Evolutionary conservation across 352 stramenopile species (phyloP).

Genomic region (Elongisporangium prolatum): DNA sequence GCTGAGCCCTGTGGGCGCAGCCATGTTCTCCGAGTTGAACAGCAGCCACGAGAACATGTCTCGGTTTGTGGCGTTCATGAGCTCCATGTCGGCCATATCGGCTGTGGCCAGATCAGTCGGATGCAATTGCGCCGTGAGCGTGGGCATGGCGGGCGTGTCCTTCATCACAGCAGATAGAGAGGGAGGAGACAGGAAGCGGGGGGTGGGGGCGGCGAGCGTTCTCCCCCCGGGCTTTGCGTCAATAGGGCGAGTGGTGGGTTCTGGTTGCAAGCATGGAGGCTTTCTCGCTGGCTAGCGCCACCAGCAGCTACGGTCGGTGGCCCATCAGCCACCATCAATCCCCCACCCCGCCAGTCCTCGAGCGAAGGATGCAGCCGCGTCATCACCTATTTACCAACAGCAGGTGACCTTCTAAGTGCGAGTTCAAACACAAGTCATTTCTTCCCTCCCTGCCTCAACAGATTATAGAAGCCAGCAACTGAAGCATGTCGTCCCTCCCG

Average conservation of each 20-base stretch:
- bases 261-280: neutral
- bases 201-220: neutral
- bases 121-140: conserved; percentile 9
- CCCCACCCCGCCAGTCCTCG: neutral
- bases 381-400: neutral
- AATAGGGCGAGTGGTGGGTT: neutral
- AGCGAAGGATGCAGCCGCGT: neutral
- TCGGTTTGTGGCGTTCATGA: conserved; percentile 61
- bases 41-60: conserved; percentile 86
- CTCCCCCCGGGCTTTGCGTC: neutral
- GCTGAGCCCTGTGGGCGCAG: conserved; percentile 21
- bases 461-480: neutral
- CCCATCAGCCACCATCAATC: neutral
- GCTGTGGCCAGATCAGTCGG: conserved; percentile 17
- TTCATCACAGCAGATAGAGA: neutral
- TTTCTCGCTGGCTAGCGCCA: neutral
- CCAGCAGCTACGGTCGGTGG: neutral
- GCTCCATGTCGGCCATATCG: conserved; percentile 56
- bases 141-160: conserved; percentile 3
- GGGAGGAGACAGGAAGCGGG: neutral
- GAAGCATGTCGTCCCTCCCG: neutral
- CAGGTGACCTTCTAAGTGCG: neutral
- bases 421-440: neutral
- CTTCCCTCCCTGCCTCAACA: neutral
- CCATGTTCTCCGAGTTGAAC: conserved; percentile 85